Conservation (phyloP, 2,329 filamentous ascomycete species). For the Monosporascus ibericus region DNA sequence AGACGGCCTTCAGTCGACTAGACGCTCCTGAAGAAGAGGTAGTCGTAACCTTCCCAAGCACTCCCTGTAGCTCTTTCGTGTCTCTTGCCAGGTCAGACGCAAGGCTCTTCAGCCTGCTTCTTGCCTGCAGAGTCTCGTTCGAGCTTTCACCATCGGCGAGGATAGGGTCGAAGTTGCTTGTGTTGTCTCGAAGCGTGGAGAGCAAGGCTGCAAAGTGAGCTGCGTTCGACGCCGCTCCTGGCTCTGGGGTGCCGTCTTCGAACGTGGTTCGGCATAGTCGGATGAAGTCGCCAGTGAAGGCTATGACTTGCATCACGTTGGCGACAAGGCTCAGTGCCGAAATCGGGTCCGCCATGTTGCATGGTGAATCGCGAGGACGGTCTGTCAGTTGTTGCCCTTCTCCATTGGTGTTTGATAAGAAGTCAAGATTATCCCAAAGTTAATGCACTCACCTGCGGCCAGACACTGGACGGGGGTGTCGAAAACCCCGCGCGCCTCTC, state of each 20-base stretch:
- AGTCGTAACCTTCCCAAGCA: slow-evolving; percentile 1
- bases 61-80: background rate
- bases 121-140: background rate
- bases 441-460: too few species aligned
- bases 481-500: too few species aligned
- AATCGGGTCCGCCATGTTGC: slow-evolving; percentile 9
- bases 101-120: slow-evolving; percentile 3
- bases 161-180: slow-evolving; percentile 1
- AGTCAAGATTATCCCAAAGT: too few species aligned
- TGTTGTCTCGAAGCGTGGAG: background rate
- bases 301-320: slow-evolving; percentile 10
- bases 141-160: background rate
- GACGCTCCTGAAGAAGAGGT: background rate
- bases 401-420: too few species aligned
- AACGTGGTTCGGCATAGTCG: background rate
- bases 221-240: background rate
- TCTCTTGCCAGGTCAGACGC: slow-evolving; percentile 2
- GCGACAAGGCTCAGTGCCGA: slow-evolving; percentile 8
- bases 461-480: too few species aligned
- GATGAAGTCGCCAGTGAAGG: slow-evolving; percentile 6
- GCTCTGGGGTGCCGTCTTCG: slow-evolving; percentile 3
- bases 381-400: too few species aligned
- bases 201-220: background rate
- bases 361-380: too few species aligned
- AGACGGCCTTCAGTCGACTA: background rate